Conservation (phyloP, 495 filamentous ascomycete species). For the Elasticomyces elasticus region DNA sequence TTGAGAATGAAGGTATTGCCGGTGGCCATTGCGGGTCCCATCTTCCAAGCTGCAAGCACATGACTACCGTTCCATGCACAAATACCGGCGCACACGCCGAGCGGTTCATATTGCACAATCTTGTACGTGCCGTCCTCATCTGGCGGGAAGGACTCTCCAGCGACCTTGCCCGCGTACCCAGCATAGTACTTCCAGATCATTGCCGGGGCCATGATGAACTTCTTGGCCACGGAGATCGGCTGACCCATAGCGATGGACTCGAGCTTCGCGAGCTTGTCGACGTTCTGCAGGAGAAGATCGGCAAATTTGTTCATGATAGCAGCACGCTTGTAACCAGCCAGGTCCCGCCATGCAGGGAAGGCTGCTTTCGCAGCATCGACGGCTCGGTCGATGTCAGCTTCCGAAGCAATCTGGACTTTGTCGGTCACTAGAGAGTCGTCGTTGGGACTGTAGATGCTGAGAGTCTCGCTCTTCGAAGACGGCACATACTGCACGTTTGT, state of each 20-base stretch:
- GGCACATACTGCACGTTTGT: conserved; percentile 31
- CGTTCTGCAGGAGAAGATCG: conserved; percentile 33
- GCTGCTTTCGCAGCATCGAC: conserved; percentile 31
- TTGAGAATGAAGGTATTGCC: conserved; percentile 34
- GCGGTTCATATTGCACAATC: conserved; percentile 33
- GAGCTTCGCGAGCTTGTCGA: conserved; percentile 17
- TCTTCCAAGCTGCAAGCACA: conserved; percentile 25
- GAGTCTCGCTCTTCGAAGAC: conserved; percentile 32
- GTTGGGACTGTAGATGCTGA: conserved; percentile 34
- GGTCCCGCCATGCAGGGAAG: conserved; percentile 27
- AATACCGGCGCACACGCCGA: conserved; percentile 32
- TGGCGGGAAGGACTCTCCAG: conserved; percentile 18
- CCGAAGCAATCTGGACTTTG: conserved; percentile 27
- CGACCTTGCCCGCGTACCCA: conserved; percentile 20
- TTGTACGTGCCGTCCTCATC: conserved; percentile 31
- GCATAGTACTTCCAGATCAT: conserved; percentile 20
- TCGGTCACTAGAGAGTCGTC: conserved; percentile 33
- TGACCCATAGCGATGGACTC: conserved; percentile 21
- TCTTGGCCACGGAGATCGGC: conserved; percentile 13
- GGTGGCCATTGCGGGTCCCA: conserved; percentile 27
- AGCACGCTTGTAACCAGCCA: conserved; percentile 23
- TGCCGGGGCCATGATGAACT: conserved; percentile 7
- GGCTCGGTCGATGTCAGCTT: conserved; percentile 30
- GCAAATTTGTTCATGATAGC: conserved; percentile 32
- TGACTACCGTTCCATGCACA: conserved; percentile 32